Base-by-base conservation (phyloP, 2,329 filamentous ascomycete species). In the Lachnellula occidentalis region DNA sequence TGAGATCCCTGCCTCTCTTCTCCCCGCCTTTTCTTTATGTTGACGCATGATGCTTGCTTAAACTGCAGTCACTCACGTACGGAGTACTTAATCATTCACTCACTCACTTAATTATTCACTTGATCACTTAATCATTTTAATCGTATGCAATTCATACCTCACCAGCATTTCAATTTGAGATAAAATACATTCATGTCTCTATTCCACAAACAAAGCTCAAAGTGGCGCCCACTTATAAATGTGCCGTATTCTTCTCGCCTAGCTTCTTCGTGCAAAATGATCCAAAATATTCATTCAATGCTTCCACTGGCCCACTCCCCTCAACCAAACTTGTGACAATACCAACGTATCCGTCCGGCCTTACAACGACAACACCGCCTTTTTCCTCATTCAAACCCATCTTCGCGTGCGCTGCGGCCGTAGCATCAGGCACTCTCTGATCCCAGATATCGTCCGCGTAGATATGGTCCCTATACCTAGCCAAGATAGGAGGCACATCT, bases 371-470 rank as follows among this genome's bases (percentile, higher is more conserved):
- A 2, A 96, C 81, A 54, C 87, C 90, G 11, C 90, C 90, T 58
- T 75, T 79, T 58, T 88, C 82, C 65, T 86, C 76, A 60, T 87
- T 80, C 24, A 96, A 70, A 0, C 92, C 92, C 78, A 95, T 87
- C 78, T 95, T 96, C 42, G 86, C 85, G 71, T 96, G 92, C 5
- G 90, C 90, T 2, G 88, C 78, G 5, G 86, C 90, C 62, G 77
- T 78, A 1, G 88, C 86, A 19, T 86, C 76, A 0, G 87, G 84
- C 1, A 90, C 85, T 6, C 82, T 77, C 43, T 79, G 76, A 67
- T 94, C 88, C 74, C 82, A 85, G 47, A 87, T 78, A 70, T 96
- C 90, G 65, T 96, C 92, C 1, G 90, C 88, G 66, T 95, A 96
- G 36, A 96, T 77, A 64, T 94, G 87, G 64, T 91, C 86, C 48